phyloP scores from a whole-genome alignment of 2,329 filamentous ascomycete genomes.

The Zalaria obscura region DNA sequence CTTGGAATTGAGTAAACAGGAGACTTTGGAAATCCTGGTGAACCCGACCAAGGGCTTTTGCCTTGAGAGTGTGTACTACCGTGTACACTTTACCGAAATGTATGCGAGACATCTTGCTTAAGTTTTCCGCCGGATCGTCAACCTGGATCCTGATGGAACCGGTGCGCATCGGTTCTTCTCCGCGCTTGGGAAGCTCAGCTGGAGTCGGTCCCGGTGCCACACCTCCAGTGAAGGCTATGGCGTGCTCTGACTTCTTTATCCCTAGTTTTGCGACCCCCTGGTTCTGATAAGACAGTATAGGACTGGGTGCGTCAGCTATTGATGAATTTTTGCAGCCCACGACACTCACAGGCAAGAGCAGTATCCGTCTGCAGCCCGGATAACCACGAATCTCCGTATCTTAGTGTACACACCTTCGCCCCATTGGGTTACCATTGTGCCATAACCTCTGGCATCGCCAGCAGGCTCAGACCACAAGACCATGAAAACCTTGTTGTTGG shows the following conservation, averaged over 20 bases:
- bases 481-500: background rate
- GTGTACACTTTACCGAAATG: background rate
- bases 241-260: background rate
- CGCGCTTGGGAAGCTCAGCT: too few species aligned
- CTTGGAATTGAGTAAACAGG: conserved; percentile 2
- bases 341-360: background rate
- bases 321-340: background rate
- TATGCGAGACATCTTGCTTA: too few species aligned
- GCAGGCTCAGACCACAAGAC: background rate
- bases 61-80: background rate
- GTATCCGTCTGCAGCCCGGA: too few species aligned
- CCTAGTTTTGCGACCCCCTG: background rate
- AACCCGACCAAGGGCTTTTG: conserved; percentile 8
- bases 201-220: too few species aligned
- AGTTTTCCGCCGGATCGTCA: too few species aligned
- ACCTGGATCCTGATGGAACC: too few species aligned
- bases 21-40: conserved; percentile 2
- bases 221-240: background rate
- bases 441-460: too few species aligned
- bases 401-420: too few species aligned
- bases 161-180: too few species aligned
- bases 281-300: background rate
- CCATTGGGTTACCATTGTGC: background rate
- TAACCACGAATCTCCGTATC: background rate
- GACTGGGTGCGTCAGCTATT: background rate